Evolutionary conservation across 2,329 filamentous ascomycete species (phyloP), one percentile per base, ranked within the genome.

Genomic region (Monosporascus sp.): DNA sequence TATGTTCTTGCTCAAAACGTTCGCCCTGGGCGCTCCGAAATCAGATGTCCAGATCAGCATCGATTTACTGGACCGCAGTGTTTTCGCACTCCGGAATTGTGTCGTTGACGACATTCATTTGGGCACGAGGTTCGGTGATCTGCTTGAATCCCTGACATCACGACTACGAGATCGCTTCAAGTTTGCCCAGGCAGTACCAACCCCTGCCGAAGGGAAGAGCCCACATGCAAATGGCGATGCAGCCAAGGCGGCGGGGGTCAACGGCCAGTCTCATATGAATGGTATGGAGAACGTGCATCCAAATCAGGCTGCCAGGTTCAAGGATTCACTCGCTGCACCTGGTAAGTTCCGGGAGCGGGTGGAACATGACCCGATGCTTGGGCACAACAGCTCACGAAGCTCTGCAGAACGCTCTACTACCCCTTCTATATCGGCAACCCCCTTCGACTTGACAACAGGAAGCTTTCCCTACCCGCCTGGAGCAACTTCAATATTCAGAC

Each of bases 81-180:
- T 92, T 0, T 78, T 86, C 58, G 88, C 87, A 1, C 78, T 94
- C 37, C 82, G 87, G 19, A 88, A 84, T 60, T 91, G 87, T 57
- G 87, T 92, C 7, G 89, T 93, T 4, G 89, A 94, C 64, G 89
- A 94, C 60, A 88, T 93, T 7, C 89, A 94, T 67, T 78, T 94
- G 5, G 89, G 87, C n/a, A 91, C 88, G 55, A 82, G 89, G 7
- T 94, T 94, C 62, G 88, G 89, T 19, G 88, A 92, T 63, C 79
- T 93, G 48, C 81, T 93, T n/a, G 86, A 91, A 63, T 89, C 86
- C 1, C 73, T 94, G 41, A 91, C 88, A 0, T 85, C 86, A 55
- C 80, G 88, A 24, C 78, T 93, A 57, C 82, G 88, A 51, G 85
- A 86, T 60, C 81, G 88, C 7, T 90, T 94, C 62, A 91, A 84